These are phyloP conservation scores for Eutypella sp. DNA, from an alignment of 2,329 filamentous ascomycete genomes.

Conservation along the genomic window DNA sequence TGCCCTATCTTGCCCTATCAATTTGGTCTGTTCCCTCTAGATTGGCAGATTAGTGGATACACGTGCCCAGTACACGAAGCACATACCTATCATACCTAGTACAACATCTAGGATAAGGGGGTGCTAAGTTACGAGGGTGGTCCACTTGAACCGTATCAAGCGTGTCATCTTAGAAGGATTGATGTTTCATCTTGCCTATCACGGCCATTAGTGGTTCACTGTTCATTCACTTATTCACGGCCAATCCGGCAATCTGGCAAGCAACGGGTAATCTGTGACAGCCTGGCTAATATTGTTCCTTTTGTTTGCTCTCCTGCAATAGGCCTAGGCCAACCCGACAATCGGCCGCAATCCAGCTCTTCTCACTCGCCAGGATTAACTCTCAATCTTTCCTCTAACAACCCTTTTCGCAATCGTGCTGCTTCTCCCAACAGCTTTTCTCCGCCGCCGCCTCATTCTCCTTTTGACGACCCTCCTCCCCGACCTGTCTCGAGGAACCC, in stretches of 20 bases:
- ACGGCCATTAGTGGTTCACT: too few relatives aligned
- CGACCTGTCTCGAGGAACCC: slow-evolving; percentile 69
- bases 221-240: too few relatives aligned
- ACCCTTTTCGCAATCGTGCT: slow-evolving; percentile 72
- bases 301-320: slow-evolving; percentile 19
- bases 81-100: not conserved
- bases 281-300: slow-evolving; percentile 22
- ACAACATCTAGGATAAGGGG: not conserved
- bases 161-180: slow-evolving; percentile 43
- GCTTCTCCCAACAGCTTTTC: slow-evolving; percentile 48
- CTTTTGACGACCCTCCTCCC: slow-evolving; percentile 54
- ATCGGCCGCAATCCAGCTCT: slow-evolving; percentile 19
- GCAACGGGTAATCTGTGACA: slow-evolving; percentile 14
- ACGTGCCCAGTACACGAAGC: too few relatives aligned
- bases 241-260: too few relatives aligned
- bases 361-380: slow-evolving; percentile 47
- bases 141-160: slow-evolving; percentile 39
- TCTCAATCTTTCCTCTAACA: slow-evolving; percentile 73
- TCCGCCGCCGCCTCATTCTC: slow-evolving; percentile 43
- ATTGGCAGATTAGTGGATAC: too few relatives aligned
- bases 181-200: slow-evolving; percentile 41
- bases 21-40: too few relatives aligned
- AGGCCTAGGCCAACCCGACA: slow-evolving; percentile 31
- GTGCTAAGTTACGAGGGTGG: slow-evolving; percentile 11
- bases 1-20: too few relatives aligned